Conservation (phyloP, 1,139 yeast genomes). For the Hyphopichia khmerensis region DNA sequence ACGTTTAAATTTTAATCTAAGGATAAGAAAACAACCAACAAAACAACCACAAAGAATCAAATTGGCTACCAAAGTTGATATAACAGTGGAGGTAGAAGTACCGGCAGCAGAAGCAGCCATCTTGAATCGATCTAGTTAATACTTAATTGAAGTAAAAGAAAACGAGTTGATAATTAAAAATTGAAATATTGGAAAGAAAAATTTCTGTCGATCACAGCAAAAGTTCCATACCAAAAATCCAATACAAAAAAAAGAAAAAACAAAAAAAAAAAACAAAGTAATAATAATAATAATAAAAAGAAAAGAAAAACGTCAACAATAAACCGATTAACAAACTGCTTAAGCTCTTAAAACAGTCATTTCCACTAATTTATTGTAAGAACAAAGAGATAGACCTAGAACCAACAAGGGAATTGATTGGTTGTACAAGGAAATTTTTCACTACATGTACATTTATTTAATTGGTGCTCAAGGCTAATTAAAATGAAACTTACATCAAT, state of each 20-base stretch:
- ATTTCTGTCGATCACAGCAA: neutral
- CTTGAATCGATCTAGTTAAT: neutral
- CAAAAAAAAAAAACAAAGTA: neutral
- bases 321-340: neutral
- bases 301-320: neutral
- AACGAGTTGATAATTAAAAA: neutral
- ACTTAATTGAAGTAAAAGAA: neutral
- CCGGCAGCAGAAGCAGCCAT: slow-evolving; percentile 20
- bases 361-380: too few species aligned
- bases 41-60: slow-evolving; percentile 54
- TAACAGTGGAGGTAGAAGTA: slow-evolving; percentile 64
- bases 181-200: neutral
- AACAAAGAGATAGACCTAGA: too few species aligned
- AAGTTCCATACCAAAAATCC: neutral
- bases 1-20: slow-evolving; percentile 56
- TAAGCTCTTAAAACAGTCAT: too few species aligned
- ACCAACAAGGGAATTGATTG: too few species aligned
- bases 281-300: neutral
- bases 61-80: slow-evolving; percentile 59
- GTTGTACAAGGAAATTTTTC: too few species aligned
- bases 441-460: too few species aligned
- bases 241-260: neutral
- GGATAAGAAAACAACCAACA: slow-evolving; percentile 49
- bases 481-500: too few species aligned
- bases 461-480: too few species aligned